Evolutionary conservation across 176 grass and related monocot species (phyloP), one percentile per base, ranked within the genome.

Genomic region (Lolium rigidum): DNA sequence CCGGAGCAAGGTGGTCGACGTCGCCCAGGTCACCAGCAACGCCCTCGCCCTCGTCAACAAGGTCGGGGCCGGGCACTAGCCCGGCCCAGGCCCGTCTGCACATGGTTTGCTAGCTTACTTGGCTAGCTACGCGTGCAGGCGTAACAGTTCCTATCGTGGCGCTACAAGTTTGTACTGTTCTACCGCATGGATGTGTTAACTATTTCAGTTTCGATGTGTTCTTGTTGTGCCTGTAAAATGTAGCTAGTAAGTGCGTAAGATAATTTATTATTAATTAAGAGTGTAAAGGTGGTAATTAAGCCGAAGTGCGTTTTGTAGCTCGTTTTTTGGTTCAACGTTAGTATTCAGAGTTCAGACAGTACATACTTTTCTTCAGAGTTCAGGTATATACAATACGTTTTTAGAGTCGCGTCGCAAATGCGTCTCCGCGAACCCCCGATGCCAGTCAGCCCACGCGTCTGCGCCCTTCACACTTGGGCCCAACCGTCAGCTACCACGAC

Each of bases 11-110:
- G 93, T 98, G 51, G 90, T 98, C 18, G 86, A 94, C 61, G 93
- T 98, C 26, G 93, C 91, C 9, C 96, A 98, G 84, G 90, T 95
- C 70, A 98, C 96, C 86, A 94, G 93, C 90, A 98, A 98, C 85
- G 96, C 96, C 7, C 96, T 98, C 21, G 90, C 90, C 5, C 92
- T 98, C 78, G 90, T 98, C 70, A 98, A 95, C 68, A 82, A 77
- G 43, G 88, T 94, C 70, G 89, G 58, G 17, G 35, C 89, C 4
- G 65, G 73, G 1, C 38, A 87, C 46, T 92, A 84, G 26, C 84
- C 80, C 83, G 15, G 37, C 35, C 49, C 49, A 41, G 31, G 84
- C 76, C 66, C 71, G 57, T 3, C 18, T 26, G 1, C 24, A 4
- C 2, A 13, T 35, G 51, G 22, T 70, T 66, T 6, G 41, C 41